Conservation (phyloP, 176 grass and related monocot species). For the Lolium multiflorum region DNA sequence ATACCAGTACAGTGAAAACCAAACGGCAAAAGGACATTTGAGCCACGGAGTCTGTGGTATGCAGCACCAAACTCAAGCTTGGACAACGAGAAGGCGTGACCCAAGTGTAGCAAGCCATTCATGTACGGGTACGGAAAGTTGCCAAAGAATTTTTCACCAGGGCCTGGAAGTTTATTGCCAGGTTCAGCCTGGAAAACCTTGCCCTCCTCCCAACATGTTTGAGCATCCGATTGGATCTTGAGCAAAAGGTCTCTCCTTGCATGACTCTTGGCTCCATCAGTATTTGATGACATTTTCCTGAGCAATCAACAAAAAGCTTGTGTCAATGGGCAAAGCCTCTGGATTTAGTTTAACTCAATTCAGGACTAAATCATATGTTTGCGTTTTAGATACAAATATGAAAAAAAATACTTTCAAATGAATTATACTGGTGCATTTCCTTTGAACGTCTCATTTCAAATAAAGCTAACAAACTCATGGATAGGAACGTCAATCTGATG, state of each 20-base stretch:
- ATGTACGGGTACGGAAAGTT: constrained; percentile 92
- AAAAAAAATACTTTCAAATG: neutral
- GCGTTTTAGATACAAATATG: neutral
- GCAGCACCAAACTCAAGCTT: constrained; percentile 84
- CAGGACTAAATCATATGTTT: neutral
- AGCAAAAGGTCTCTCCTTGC: constrained; percentile 62
- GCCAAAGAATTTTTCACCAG: constrained; percentile 78
- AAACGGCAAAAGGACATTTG: constrained; percentile 76
- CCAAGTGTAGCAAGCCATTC: constrained; percentile 78
- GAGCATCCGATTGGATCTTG: constrained; percentile 50
- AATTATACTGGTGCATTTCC: neutral
- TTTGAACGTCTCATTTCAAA: neutral
- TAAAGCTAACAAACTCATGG: neutral
- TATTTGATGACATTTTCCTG: constrained; percentile 59
- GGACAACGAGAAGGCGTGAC: constrained; percentile 75
- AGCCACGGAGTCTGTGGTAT: constrained; percentile 63
- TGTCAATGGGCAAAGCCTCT: constrained; percentile 18
- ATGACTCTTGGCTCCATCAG: constrained; percentile 52
- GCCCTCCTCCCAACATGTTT: constrained; percentile 60
- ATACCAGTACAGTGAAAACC: constrained; percentile 87
- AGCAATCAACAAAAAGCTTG: constrained; percentile 19
- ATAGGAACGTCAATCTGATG: neutral
- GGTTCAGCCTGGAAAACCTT: constrained; percentile 69
- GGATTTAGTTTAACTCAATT: neutral
- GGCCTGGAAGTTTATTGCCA: constrained; percentile 36